These are phyloP conservation scores for Melanomma pulvis-pyrius DNA, from an alignment of 495 filamentous ascomycete genomes.

Conservation along the genomic window DNA sequence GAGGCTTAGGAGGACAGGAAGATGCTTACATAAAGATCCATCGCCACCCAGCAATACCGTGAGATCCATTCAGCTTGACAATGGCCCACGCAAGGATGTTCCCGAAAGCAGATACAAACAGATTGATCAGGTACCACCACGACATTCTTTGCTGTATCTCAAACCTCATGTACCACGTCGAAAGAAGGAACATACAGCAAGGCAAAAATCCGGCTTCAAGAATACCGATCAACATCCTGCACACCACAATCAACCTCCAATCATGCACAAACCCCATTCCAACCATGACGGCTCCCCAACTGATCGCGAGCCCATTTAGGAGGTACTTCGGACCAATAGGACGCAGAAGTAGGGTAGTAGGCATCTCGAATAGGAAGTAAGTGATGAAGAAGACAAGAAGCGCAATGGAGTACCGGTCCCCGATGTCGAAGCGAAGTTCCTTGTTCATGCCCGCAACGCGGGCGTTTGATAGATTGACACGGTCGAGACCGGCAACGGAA, in stretches of 20 bases:
- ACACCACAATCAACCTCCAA: slow-evolving; percentile 31
- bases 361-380: slow-evolving; percentile 36
- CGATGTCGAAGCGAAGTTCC: slow-evolving; percentile 32
- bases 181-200: slow-evolving; percentile 30
- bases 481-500: slow-evolving; percentile 30
- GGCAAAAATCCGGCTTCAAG: slow-evolving; percentile 34
- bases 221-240: slow-evolving; percentile 30
- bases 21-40: slow-evolving; percentile 35
- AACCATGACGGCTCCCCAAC: slow-evolving; percentile 26
- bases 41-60: slow-evolving; percentile 28
- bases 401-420: slow-evolving; percentile 29
- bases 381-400: slow-evolving; percentile 36
- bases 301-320: slow-evolving; percentile 20
- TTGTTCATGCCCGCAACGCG: slow-evolving; percentile 34
- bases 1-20: neutral
- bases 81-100: slow-evolving; percentile 31
- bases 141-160: slow-evolving; percentile 28
- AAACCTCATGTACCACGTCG: slow-evolving; percentile 29
- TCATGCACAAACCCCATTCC: slow-evolving; percentile 32
- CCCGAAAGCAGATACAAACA: slow-evolving; percentile 31
- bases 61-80: slow-evolving; percentile 22
- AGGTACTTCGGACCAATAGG: slow-evolving; percentile 12
- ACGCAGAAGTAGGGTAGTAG: slow-evolving; percentile 20
- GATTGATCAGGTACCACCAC: slow-evolving; percentile 29
- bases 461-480: slow-evolving; percentile 34